Base-by-base conservation (phyloP, 768 basidiomycete genomes). In the Hypholoma sublateritium region DNA sequence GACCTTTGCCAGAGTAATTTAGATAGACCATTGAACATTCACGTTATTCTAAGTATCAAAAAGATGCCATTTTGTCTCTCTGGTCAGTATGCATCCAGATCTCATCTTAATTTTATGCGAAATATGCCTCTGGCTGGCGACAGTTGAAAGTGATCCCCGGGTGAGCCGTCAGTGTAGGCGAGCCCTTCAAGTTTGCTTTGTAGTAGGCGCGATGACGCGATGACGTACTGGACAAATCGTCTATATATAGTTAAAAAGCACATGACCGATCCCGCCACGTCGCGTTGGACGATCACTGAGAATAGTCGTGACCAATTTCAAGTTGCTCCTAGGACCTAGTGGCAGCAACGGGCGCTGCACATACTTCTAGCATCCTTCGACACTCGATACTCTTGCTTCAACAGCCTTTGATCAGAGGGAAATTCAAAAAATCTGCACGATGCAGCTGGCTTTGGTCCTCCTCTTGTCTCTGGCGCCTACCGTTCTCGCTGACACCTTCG, bases 1-100 rank as follows among this genome's bases (percentile, higher is more conserved):
- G 73, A 64, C 86, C 79, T n/a, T 70, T 89, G 60, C 82, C 82
- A 53, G 77, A 80, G 59, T 70, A 61, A 56, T 36, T 8, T 7
- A 14, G n/a, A n/a, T n/a, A n/a, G n/a, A n/a, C n/a, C n/a, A n/a
- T n/a, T n/a, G n/a, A n/a, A n/a, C n/a, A n/a, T n/a, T n/a, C n/a
- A n/a, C n/a, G n/a, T n/a, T n/a, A n/a, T n/a, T n/a, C 16, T 21
- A 5, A 34, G 8, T 45, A 28, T 24, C 46, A 2, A 4, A n/a
- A 4, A 14, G 22, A 47, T 24, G 4, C 44, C 46, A 24, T 12
- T 25, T 25, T 32, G 5, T 7, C 5, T 9, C 28, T 9, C 28
- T 32, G 28, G 5, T 41, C 14, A n/a, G n/a, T 41, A 39, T 41
- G 17, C 39, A 5, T 16, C 6, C 39, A 9, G 7, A 41, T 16